phyloP scores from a whole-genome alignment of 345 rosid genomes.

The Angophora floribunda region DNA sequence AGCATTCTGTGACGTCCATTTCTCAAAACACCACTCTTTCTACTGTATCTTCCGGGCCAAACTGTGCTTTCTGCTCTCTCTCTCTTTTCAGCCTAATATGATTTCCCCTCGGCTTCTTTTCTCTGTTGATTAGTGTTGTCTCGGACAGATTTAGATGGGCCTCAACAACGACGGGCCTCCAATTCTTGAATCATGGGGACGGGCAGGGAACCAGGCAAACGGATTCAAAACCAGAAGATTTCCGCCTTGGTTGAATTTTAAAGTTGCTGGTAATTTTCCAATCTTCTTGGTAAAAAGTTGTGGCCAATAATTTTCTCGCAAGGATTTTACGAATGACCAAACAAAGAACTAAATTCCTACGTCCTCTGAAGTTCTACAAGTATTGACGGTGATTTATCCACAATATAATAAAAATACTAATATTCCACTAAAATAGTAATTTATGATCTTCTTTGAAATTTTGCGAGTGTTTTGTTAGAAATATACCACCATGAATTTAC shows the following conservation, averaged over 20 bases:
- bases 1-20: background rate
- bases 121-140: background rate
- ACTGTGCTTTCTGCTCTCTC: too few species aligned
- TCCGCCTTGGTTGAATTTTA: too few species aligned
- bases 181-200: background rate
- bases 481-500: background rate
- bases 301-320: background rate
- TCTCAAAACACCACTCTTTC: background rate
- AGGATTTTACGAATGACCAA: background rate
- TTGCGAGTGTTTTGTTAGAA: background rate
- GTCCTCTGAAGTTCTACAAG: rapidly evolving
- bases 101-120: background rate
- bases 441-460: background rate
- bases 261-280: background rate
- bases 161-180: background rate
- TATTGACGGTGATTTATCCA: rapidly evolving
- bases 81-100: background rate
- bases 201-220: background rate
- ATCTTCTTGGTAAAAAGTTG: background rate
- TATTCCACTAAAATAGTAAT: background rate
- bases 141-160: background rate
- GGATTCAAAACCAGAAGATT: background rate
- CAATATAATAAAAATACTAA: background rate
- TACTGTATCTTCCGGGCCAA: background rate
- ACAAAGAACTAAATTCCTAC: background rate